Evolutionary conservation across 2,329 filamentous ascomycete species (phyloP), one percentile per base, ranked within the genome.

Genomic region (Monilinia aucupariae): DNA sequence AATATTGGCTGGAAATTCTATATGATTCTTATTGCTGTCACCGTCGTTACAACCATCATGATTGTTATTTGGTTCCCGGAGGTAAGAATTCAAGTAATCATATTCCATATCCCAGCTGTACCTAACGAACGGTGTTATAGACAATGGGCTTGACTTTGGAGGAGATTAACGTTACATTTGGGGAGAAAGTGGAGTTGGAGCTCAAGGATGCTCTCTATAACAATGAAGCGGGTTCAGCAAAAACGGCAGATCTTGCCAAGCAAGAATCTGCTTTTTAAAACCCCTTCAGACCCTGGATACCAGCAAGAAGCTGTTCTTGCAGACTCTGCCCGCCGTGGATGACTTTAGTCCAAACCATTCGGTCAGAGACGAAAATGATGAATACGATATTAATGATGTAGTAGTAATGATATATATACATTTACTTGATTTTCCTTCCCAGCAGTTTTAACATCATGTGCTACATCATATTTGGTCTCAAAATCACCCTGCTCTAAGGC

Each of bases 1-100:
- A 64, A 65, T 1, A 74, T 74, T 50, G 72, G 72, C 9, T 74
- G 73, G 73, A 69, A 68, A 53, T 74, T 70, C 43, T 74, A 74
- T 56, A 66, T 72, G 52, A 68, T 74, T 22, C 69, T 74, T 20
- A 63, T 73, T 13, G 47, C 62, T 15, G 66, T 73, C 5, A 72
- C 70, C 41, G 55, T 71, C n/a, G 62, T 68, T 32, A 69, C 63
- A 50, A 67, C 67, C 6, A 65, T 67, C 12, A 60, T 66, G 39
- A 64, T 74, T 45, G 64, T 67, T 25, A 61, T 73, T 7, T 68
- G 65, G 41, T 73, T 72, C 52, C 72, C 72, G 17, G 71, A 74
- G 67, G 61, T 65, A 62, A 54, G 17, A 43, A 20, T 25, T 41
- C n/a, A 25, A 49, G 7, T 15, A 4, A 4, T 22, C 3, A 17